These are phyloP conservation scores for Cladosporium sp. DNA, from an alignment of 2,329 filamentous ascomycete genomes.

Conservation along the genomic window DNA sequence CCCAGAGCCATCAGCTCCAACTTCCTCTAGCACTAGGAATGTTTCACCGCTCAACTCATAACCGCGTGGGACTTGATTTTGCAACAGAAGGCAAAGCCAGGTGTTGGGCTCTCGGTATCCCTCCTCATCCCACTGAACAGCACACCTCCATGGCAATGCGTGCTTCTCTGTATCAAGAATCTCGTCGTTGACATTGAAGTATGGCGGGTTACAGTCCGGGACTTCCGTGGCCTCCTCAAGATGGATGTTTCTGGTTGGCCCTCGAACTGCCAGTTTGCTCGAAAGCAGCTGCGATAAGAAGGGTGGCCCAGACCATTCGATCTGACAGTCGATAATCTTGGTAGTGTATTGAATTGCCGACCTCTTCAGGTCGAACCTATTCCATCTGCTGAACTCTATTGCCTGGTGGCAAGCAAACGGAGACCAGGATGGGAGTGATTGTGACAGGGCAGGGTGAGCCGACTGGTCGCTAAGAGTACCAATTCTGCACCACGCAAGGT, in stretches of 20 bases:
- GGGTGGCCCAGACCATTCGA: neutral
- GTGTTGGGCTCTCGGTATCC: neutral
- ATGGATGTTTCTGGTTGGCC: neutral
- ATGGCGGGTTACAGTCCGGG: neutral
- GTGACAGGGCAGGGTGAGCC: neutral
- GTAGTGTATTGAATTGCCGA: neutral
- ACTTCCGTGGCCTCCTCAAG: neutral
- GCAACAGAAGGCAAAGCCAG: neutral
- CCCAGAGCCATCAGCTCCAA: neutral
- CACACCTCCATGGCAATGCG: neutral
- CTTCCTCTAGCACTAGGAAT: neutral
- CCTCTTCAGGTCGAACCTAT: neutral
- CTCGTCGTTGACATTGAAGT: neutral
- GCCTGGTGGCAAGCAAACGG: neutral
- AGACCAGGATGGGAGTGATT: neutral
- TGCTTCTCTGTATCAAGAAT: neutral
- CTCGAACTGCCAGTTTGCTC: neutral
- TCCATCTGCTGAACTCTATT: neutral
- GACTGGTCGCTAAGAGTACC: neutral
- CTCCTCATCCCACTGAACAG: neutral
- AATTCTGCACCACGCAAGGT: neutral
- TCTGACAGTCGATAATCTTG: neutral
- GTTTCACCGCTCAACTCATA: neutral
- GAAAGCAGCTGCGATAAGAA: neutral
- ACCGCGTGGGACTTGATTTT: neutral